phyloP scores from a whole-genome alignment of 2,329 filamentous ascomycete genomes.

The Lasiodiplodia hormozganensis region DNA sequence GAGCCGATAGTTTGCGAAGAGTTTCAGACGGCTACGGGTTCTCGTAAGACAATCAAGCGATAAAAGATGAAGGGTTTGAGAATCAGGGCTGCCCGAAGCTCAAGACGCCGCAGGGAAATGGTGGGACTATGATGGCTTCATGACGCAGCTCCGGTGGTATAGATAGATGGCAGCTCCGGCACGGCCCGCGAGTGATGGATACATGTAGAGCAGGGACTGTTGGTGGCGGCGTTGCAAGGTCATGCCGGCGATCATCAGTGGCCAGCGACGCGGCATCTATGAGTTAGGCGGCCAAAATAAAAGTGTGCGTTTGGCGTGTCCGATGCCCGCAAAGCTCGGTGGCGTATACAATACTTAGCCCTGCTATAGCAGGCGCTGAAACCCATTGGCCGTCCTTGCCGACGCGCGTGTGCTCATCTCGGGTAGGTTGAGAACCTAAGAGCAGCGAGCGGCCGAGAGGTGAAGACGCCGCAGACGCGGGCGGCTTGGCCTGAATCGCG shows the following conservation, averaged over 20 bases:
- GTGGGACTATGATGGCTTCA: conserved; percentile 15
- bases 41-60: conserved; percentile 23
- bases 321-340: conserved; percentile 2
- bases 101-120: conserved; percentile 18
- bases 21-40: conserved; percentile 20
- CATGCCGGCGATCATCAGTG: conserved; percentile 10
- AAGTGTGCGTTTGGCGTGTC: conserved; percentile 3
- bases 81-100: conserved; percentile 11
- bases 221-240: conserved; percentile 13
- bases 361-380: conserved; percentile 24
- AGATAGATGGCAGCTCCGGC: conserved; percentile 12
- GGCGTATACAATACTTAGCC: background rate
- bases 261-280: background rate
- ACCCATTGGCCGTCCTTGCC: conserved; percentile 17
- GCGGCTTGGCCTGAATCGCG: conserved; percentile 8
- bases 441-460: background rate
- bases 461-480: conserved; percentile 11
- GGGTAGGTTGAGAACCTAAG: conserved; percentile 8
- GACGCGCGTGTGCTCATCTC: conserved; percentile 24
- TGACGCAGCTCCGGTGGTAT: conserved; percentile 8
- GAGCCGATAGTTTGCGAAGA: conserved; percentile 21
- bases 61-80: conserved; percentile 12
- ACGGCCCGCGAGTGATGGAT: conserved; percentile 18
- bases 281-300: background rate
- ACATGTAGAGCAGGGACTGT: background rate